Base-by-base conservation (phyloP, 2,329 filamentous ascomycete species). In the Bipolaris gigantea region DNA sequence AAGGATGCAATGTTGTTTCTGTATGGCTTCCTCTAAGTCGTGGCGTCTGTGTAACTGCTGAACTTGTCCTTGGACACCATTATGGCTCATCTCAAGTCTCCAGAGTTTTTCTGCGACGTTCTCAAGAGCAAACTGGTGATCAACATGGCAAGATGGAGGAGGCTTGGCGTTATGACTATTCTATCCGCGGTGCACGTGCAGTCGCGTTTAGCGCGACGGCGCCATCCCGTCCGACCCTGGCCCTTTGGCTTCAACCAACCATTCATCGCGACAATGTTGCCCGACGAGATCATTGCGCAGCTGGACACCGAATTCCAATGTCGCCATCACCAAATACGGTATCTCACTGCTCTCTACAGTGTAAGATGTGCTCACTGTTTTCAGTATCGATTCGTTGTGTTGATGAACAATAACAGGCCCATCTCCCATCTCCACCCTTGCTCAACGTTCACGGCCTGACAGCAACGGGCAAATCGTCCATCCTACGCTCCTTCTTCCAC, bases 371-470 rank as follows among this genome's bases (percentile, higher is more conserved):
- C n/a, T 4, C 2, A 10, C 13, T 10, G n/a, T 18, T 11, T 18
- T 16, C 3, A 9, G 8, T 10, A 27, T 2, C 2, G 39, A 27
- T 6, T 19, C 41, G 23, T 6, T 19, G 45, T 19, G 38, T 64
- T 72, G 61, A 73, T 71, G 60, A 73, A 49, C 47, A 18, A 23
- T 5, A 33, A 50, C 68, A 90, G 85, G 83, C 85, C 19, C 74
- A 78, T 42, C 80, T 87, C n/a, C 87, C 89, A 27, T 87, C 85
- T 52, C 89, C 89, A 52, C 80, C 85, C 10, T 89, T 89, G 56
- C 73, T 97, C 10, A 85, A 97, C 19, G 75, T 95, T 44, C 87
- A 97, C 73, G 94, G 94, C 46, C 85, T 92, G 27, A 87, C 92
- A 66, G 88, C 91, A 2, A 96, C 92, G 0, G 93, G 92, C 36